phyloP scores from a whole-genome alignment of 805 yeast species.

The Candida germanica region DNA sequence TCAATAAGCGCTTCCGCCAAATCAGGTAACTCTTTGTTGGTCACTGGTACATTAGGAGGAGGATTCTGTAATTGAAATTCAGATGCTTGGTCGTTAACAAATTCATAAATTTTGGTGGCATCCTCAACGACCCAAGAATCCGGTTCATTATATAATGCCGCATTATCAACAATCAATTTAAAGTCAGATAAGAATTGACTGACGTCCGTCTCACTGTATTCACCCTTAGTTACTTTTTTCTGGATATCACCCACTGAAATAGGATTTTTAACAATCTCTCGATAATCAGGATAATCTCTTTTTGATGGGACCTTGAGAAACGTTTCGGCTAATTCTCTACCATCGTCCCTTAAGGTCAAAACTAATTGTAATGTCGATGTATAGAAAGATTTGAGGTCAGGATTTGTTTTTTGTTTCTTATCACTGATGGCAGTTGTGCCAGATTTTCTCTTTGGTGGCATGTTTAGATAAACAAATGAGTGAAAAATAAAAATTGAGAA shows the following conservation, averaged over 20 bases:
- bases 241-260: constrained; percentile 32
- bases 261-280: constrained; percentile 32
- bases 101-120: constrained; percentile 53
- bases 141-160: constrained; percentile 39
- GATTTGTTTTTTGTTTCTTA: constrained; percentile 7
- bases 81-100: constrained; percentile 49
- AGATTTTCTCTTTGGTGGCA: constrained; percentile 25
- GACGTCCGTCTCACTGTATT: constrained; percentile 34
- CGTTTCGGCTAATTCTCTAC: constrained; percentile 21
- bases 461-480: constrained; percentile 5
- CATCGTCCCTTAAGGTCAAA: constrained; percentile 29
- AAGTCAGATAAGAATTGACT: constrained; percentile 36
- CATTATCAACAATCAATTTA: constrained; percentile 34
- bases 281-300: constrained; percentile 40
- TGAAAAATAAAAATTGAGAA: not conserved
- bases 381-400: constrained; percentile 27
- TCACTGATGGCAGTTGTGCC: constrained; percentile 16
- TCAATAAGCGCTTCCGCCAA: constrained; percentile 27
- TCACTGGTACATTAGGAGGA: constrained; percentile 11
- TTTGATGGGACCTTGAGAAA: constrained; percentile 35
- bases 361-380: constrained; percentile 30
- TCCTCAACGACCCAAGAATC: constrained; percentile 60
- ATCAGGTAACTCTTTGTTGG: constrained; percentile 19
- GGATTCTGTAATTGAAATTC: constrained; percentile 14
- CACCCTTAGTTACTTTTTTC: constrained; percentile 40